Conservation (phyloP, 2,329 filamentous ascomycete species). For the Corinectria fuckeliana region DNA sequence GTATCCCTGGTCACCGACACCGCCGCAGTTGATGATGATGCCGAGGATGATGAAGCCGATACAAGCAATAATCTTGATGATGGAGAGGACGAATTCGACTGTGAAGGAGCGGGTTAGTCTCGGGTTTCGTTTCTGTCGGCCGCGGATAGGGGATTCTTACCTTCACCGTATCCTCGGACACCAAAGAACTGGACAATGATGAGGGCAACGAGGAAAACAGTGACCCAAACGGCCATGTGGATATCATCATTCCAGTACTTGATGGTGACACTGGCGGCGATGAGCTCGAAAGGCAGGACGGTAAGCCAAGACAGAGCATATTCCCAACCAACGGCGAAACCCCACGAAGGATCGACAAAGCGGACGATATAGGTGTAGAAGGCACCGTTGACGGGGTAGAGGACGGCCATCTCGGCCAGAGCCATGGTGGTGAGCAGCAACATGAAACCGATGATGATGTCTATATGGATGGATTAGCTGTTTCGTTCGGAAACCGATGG, state of each 20-base stretch:
- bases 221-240: slow-evolving; percentile 77
- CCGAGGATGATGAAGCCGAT: slow-evolving; percentile 72
- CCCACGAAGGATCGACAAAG: slow-evolving; percentile 92
- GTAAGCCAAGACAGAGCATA: slow-evolving; percentile 90
- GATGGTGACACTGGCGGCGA: slow-evolving; percentile 84
- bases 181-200: slow-evolving; percentile 86
- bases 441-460: slow-evolving; percentile 77
- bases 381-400: slow-evolving; percentile 89
- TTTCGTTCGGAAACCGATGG: not conserved
- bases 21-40: slow-evolving; percentile 84
- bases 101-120: not conserved
- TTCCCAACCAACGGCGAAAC: slow-evolving; percentile 96
- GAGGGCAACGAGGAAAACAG: slow-evolving; percentile 79
- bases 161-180: slow-evolving; percentile 84
- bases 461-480: not conserved
- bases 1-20: slow-evolving; percentile 74
- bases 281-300: slow-evolving; percentile 83
- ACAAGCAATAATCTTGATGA: slow-evolving; percentile 82
- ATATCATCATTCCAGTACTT: slow-evolving; percentile 75
- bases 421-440: slow-evolving; percentile 91
- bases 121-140: not conserved
- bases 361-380: slow-evolving; percentile 92
- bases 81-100: slow-evolving; percentile 84
- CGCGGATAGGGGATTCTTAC: not conserved
- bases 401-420: slow-evolving; percentile 87